Evolutionary conservation across 352 stramenopile genomes (phyloP), one percentile per base, ranked within the genome.

Genomic region (Hyaloperonospora arabidopsidis): DNA sequence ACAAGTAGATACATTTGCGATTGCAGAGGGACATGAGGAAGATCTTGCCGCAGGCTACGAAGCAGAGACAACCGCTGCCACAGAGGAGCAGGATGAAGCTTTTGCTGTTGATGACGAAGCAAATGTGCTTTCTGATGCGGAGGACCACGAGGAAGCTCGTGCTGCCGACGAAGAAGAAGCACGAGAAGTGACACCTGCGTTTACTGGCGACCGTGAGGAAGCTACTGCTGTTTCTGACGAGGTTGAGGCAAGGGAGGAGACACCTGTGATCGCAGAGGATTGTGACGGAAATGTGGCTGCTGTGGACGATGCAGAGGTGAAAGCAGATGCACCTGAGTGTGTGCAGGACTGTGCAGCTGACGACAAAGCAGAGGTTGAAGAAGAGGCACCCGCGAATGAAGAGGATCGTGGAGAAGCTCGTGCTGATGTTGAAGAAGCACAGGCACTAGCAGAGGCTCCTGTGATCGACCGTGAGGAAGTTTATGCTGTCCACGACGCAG

Each of bases 231-330:
- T 8, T 32, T 4, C 4, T 8, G 25, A 32, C 4, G 25, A 32
- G 25, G 55, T 28, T 43, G 49, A 66, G n/a, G 28, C 22, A 40
- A 21, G 50, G 45, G 48, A 48, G 38, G 52, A 58, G 51, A 58
- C 22, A 18, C 29, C 56, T 21, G 25, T 22, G 21, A 2, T 28
- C 18, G 45, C 39, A 34, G 63, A 45, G 25, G 44, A 8, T 8
- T 10, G 8, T 32, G 25, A 32, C 4, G 39, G 18, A 15, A 21
- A n/a, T 41, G 11, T 32, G 23, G 43, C 41, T 29, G 40, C 44
- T n/a, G n/a, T n/a, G n/a, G n/a, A n/a, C n/a, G n/a, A n/a, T 32
- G 25, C 4, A 32, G 25, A 22, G 15, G 15, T 22, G 13, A 21
- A 21, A 15, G 38, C 15, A 49, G 52, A 66, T 45, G 54, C 17